Conservation (phyloP, 176 grass and related monocot genomes). For the Alopecurus myosuroides region DNA sequence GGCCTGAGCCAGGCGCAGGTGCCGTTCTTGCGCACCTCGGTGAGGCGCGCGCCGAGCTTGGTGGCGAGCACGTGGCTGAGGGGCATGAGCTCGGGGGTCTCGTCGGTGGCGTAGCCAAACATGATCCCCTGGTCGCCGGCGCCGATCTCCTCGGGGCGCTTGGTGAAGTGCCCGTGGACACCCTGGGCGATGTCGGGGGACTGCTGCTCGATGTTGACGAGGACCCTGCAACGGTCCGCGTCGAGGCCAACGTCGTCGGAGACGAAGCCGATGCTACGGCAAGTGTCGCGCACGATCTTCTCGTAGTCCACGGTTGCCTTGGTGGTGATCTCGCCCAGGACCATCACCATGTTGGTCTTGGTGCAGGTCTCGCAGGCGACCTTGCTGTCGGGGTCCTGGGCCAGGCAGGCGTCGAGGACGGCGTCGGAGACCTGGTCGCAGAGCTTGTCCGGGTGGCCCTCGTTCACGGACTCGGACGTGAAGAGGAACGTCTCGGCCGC, state of each 20-base stretch:
- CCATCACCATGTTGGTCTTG: too few species aligned
- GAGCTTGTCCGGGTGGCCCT: conserved; percentile 70
- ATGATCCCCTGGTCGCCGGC: conserved; percentile 72
- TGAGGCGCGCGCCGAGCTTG: conserved; percentile 54
- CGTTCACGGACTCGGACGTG: conserved; percentile 69
- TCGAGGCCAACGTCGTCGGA: conserved; percentile 63
- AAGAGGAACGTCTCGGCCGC: too few species aligned
- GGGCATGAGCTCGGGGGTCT: conserved; percentile 64
- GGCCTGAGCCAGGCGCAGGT: conserved; percentile 57
- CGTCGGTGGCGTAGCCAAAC: conserved; percentile 63
- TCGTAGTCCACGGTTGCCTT: conserved; percentile 73
- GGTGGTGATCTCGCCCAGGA: conserved; percentile 85
- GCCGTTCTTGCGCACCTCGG: conserved; percentile 65
- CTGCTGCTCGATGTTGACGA: conserved; percentile 75
- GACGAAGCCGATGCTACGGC: conserved; percentile 55
- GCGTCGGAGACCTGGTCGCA: conserved; percentile 68
- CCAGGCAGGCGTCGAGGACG: conserved; percentile 48
- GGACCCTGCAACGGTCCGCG: conserved; percentile 61
- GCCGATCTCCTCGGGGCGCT: conserved; percentile 55
- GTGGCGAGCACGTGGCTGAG: conserved; percentile 65
- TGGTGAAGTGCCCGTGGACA: conserved; percentile 64
- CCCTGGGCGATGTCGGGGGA: conserved; percentile 70
- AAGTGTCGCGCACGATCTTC: conserved; percentile 87
- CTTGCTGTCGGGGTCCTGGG: too few species aligned
- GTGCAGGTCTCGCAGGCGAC: too few species aligned